Evolutionary conservation across 495 filamentous ascomycete species (phyloP), one percentile per base, ranked within the genome.

Genomic region (Xylaria palmicola): DNA sequence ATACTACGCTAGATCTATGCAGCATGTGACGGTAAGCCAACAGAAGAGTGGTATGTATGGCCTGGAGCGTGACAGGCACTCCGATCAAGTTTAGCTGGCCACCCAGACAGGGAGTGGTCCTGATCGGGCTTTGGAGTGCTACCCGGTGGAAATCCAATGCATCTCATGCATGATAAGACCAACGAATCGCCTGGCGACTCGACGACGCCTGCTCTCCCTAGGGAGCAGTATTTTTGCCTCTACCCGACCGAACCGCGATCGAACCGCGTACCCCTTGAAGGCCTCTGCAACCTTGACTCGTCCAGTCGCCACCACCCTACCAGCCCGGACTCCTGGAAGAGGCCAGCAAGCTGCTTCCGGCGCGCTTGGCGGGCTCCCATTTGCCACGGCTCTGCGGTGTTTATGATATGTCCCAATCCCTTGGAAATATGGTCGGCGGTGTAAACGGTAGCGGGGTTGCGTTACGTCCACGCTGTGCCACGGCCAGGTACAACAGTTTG

Each of bases 401-500:
- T 44, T 13, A 41, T 44, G 47, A 27, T 52, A 52, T 40, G 47
- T 40, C 24, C 37, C 57, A 44, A 52, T 44, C 47, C 47, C 57
- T 39, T 52, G 57, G 57, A 12, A 52, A 60, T 44, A 59, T 34
- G 56, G 37, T n/a, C 32, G 19, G 19, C 22, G 47, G 10, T 54
- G 29, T 17, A 40, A 30, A 48, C 45, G 48, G 19, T 19, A 24
- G 49, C 15, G 48, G 40, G 22, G 50, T 30, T n/a, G n/a, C n/a
- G 30, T 37, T 20, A 61, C 30, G 41, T 34, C 19, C 36, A 55
- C 40, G 59, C 30, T 19, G 59, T 61, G 41, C 37, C 39, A 61
- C 58, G 58, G n/a, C n/a, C 36, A 60, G 19, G 47, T 48, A 40
- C 49, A 55, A 53, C 50, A 61, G 59, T 61, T 61, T 61, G 59